Evolutionary conservation across 2,329 filamentous ascomycete species (phyloP), one percentile per base, ranked within the genome.

Genomic region (Pseudogymnoascus sp.): DNA sequence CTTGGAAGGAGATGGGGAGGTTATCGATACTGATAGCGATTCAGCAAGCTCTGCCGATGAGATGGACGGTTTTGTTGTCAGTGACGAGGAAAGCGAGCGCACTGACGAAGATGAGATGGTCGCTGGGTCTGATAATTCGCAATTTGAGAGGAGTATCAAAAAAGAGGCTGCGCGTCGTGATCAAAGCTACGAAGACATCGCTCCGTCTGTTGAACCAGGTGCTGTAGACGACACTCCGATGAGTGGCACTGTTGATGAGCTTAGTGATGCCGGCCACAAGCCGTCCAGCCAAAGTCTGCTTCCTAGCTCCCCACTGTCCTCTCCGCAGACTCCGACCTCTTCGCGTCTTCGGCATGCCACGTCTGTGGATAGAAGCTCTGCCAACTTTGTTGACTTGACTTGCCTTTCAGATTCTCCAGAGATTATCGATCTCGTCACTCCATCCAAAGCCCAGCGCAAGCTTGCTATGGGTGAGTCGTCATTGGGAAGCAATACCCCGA

Each of bases 21-120:
- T 64, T 13, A 61, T 71, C 8, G 62, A 66, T 4, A 68, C 62
- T 35, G 68, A 70, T n/a, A 61, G 59, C 14, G 67, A 69, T 6
- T 62, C 38, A 7, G 35, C 38, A 5, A 64, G 62, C 65, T 80
- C 75, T 19, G 81, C 81, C 24, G 79, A 80, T 24, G 76, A 77
- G 7, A 42, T 79, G 19, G 74, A 76, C 4, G 74, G 77, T 50
- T 86, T 87, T 65, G 72, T 88, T 56, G 76, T 83, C 24, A 53
- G 66, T 33, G 71, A 74, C 33, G 68, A 72, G 37, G 67, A 70
- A 21, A 33, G 29, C 16, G 63, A 67, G 31, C 37, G 35, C 6
- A 35, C 50, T 19, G 59, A 50, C n/a, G 37, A 47, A 8, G 61
- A 62, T 42, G 62, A 66, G 33, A 63, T 65, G 11, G 66, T 61